Evolutionary conservation across 768 basidiomycete genomes (phyloP).

Genomic region (Termitomyces sp.): DNA sequence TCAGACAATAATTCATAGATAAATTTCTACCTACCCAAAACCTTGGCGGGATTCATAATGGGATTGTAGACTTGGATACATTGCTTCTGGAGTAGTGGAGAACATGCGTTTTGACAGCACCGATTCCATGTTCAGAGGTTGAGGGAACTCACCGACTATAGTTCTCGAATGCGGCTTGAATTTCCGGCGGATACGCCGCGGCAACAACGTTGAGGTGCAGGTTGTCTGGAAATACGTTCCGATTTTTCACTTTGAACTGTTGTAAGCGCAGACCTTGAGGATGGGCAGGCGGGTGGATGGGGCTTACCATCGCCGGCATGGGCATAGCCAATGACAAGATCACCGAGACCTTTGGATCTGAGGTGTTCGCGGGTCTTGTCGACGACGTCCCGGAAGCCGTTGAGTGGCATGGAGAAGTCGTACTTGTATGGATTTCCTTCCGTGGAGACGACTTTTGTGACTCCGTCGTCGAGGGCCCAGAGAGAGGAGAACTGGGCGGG

Average conservation of each 20-base stretch:
- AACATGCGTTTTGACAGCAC: conserved; percentile 90
- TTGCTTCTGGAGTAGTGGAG: conserved; percentile 82
- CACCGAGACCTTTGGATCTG: conserved; percentile 59
- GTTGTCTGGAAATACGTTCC: conserved; percentile 54
- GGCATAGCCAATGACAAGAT: conserved; percentile 86
- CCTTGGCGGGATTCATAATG: conserved; percentile 92
- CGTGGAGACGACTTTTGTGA: conserved; percentile 90
- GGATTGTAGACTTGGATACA: conserved; percentile 59
- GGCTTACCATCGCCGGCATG: conserved; percentile 91
- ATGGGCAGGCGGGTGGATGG: not conserved
- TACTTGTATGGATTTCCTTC: conserved; percentile 97
- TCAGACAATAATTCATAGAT: no score
- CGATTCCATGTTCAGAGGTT: conserved; percentile 84
- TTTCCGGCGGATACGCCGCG: conserved; percentile 72
- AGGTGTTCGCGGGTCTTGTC: conserved; percentile 75
- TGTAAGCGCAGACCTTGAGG: not conserved
- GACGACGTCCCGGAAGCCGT: conserved; percentile 83
- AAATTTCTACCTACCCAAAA: conserved; percentile 36
- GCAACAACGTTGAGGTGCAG: conserved; percentile 91
- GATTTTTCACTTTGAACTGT: no score
- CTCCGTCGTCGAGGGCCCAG: conserved; percentile 89
- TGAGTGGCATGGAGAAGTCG: conserved; percentile 85
- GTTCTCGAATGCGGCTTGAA: conserved; percentile 87
- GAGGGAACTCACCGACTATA: conserved; percentile 67
- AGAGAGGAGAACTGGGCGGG: conserved; percentile 84